These are phyloP conservation scores for Acorus calamus DNA, from an alignment of 106 monocot species.

Conservation along the genomic window DNA sequence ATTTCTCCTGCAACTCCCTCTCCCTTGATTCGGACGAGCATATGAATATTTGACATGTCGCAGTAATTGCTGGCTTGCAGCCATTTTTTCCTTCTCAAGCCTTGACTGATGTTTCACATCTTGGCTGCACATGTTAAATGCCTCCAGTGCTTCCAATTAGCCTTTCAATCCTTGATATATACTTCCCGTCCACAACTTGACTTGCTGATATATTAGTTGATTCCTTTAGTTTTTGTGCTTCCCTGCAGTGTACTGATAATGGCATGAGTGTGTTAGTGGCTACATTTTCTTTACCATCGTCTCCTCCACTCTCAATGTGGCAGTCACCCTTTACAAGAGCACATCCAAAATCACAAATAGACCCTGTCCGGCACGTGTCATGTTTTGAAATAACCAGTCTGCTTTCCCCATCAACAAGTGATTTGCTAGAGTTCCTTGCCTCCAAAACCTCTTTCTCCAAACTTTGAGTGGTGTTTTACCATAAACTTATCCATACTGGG, in stretches of 20 bases:
- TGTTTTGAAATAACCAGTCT: too few species aligned
- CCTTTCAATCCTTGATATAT: constrained; percentile 37
- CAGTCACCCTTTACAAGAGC: constrained; percentile 69
- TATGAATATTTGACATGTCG: constrained; percentile 14
- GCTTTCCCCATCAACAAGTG: too few species aligned
- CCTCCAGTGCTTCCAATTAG: constrained; percentile 27
- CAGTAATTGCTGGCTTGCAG: constrained; percentile 11
- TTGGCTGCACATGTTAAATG: too few species aligned
- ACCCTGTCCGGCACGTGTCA: too few species aligned
- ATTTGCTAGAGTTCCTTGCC: constrained; percentile 40
- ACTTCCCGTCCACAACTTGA: constrained; percentile 10
- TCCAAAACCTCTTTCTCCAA: constrained; percentile 73
- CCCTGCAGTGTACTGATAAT: neutral
- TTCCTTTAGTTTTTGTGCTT: constrained; percentile 5
- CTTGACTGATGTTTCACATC: too few species aligned
- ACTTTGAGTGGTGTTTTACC: constrained; percentile 61
- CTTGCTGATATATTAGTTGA: neutral
- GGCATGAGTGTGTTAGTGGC: neutral
- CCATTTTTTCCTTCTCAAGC: too few species aligned
- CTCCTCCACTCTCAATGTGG: constrained; percentile 42
- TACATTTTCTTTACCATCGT: constrained; percentile 38
- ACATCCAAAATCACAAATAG: constrained; percentile 34
- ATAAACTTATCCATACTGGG: constrained; percentile 66
- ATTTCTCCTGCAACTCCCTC: constrained; percentile 65
- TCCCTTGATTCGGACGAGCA: constrained; percentile 47